These are phyloP conservation scores for Salicornia ramosissima DNA, from an alignment of 148 eudicot genomes.

Conservation along the genomic window DNA sequence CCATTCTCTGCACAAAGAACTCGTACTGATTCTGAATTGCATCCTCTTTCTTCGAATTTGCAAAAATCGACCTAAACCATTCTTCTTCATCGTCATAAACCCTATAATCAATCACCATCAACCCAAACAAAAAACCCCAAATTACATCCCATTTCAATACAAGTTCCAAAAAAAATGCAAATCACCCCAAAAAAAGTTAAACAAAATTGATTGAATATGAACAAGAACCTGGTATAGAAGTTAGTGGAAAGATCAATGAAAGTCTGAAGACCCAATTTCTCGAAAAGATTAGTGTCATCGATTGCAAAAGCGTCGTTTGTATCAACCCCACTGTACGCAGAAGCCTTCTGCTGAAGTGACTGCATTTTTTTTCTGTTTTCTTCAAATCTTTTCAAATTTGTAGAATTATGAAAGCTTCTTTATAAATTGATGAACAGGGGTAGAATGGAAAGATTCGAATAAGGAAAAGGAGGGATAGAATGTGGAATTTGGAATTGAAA, in stretches of 20 bases:
- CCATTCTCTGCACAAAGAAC: constrained; percentile 94
- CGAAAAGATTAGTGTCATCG: constrained; percentile 69
- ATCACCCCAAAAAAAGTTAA: too few species aligned
- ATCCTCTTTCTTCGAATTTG: constrained; percentile 79
- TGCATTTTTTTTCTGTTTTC: constrained; percentile 42
- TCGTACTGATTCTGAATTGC: constrained; percentile 93
- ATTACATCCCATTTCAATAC: neutral
- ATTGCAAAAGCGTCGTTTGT: constrained; percentile 71
- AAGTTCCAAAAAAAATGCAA: neutral
- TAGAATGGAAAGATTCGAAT: neutral
- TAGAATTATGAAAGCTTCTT: neutral
- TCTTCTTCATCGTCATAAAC: constrained; percentile 93
- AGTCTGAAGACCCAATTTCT: constrained; percentile 74
- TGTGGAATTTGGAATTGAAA: too few species aligned
- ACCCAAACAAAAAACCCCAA: neutral
- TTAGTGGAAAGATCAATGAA: constrained; percentile 82
- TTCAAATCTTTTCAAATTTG: neutral
- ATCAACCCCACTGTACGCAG: constrained; percentile 74
- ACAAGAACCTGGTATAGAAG: constrained; percentile 65
- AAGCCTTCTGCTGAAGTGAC: constrained; percentile 75
- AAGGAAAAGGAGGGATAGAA: neutral
- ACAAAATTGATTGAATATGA: neutral
- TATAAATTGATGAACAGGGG: neutral
- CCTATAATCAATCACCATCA: constrained; percentile 32
- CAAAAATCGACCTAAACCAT: constrained; percentile 90